These are phyloP conservation scores for Paramecium biaurelia DNA, from an alignment of 73 alveolate species.

Conservation along the genomic window DNA sequence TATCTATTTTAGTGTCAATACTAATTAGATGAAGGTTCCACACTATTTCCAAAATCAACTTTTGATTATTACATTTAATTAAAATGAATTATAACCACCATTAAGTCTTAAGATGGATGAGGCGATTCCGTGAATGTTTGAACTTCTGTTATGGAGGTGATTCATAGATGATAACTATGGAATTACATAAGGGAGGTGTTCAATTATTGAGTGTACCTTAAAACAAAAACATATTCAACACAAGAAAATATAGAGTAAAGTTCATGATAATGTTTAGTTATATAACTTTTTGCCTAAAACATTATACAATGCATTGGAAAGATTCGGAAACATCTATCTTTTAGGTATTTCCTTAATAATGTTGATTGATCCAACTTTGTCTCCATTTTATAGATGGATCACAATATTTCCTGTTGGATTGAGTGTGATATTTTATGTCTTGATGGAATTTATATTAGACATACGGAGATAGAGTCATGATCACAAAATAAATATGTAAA, in stretches of 20 bases:
- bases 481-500: not conserved
- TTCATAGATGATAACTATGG: slow-evolving; percentile 39
- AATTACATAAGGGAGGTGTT: not conserved
- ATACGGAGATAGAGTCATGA: not conserved
- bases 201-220: not conserved
- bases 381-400: slow-evolving; percentile 55
- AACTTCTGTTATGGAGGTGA: not conserved
- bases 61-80: not conserved
- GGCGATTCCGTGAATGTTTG: not conserved
- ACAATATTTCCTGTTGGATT: not conserved
- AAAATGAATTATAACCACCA: slow-evolving; percentile 16
- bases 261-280: not conserved
- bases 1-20: not conserved
- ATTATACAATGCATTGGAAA: not conserved
- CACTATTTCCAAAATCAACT: not conserved
- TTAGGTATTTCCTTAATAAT: slow-evolving; percentile 49
- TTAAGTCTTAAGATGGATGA: not conserved
- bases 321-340: slow-evolving; percentile 47
- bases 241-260: slow-evolving; percentile 17
- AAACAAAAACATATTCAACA: not conserved
- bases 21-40: slow-evolving; percentile 31
- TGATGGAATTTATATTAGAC: not conserved
- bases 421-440: not conserved
- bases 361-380: slow-evolving; percentile 40
- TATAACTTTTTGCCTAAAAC: slow-evolving; percentile 47